phyloP scores from a whole-genome alignment of 768 basidiomycete genomes.

The Auricularia heimuer region DNA sequence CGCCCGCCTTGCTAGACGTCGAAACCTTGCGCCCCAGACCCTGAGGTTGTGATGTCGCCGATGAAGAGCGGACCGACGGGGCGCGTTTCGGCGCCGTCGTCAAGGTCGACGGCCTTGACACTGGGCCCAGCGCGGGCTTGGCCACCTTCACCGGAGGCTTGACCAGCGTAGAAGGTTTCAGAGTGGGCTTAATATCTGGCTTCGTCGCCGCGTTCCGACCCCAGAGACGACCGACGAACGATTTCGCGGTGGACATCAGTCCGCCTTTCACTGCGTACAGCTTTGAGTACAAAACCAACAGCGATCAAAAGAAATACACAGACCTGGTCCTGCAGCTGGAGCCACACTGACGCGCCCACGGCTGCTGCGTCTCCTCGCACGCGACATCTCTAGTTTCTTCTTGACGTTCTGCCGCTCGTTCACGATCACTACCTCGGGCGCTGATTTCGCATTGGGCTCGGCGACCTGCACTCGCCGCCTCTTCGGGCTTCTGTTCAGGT shows the following conservation, averaged over 20 bases:
- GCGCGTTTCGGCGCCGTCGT: not conserved
- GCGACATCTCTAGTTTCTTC: constrained; percentile 55
- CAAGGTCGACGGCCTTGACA: not conserved
- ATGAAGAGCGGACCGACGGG: not conserved
- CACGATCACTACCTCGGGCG: constrained; percentile 16
- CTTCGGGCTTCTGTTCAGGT: constrained; percentile 30
- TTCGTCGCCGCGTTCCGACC: not conserved
- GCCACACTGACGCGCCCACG: constrained; percentile 36
- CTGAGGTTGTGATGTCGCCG: not conserved
- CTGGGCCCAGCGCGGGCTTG: not conserved
- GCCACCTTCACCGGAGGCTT: not conserved
- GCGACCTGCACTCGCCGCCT: constrained; percentile 26
- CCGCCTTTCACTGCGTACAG: not conserved
- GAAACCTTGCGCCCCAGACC: not conserved
- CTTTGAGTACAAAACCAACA: not conserved
- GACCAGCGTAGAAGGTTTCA: not conserved
- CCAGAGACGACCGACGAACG: not conserved
- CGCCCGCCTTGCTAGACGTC: not conserved
- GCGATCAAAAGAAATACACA: not conserved
- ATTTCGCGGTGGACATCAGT: not conserved
- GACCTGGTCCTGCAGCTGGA: not conserved
- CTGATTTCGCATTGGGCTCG: not conserved
- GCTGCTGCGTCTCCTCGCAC: constrained; percentile 62
- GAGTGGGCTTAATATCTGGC: not conserved
- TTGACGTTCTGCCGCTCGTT: constrained; percentile 50